These are phyloP conservation scores for Fusarium annulatum DNA, from an alignment of 2,329 filamentous ascomycete species.

Conservation along the genomic window DNA sequence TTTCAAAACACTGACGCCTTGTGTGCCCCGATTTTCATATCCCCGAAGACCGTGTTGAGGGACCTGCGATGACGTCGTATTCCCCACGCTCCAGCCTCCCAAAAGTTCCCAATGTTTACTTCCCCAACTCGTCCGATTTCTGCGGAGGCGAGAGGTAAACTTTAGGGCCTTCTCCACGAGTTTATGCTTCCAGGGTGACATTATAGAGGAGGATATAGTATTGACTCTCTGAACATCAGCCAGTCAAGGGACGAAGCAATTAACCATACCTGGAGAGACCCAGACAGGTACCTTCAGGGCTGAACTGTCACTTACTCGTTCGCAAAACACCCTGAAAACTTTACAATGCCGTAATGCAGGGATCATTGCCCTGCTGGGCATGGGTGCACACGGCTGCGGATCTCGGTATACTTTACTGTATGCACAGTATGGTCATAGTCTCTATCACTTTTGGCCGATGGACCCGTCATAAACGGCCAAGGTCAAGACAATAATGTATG, in stretches of 20 bases:
- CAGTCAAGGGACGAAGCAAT: not conserved
- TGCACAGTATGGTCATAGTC: not conserved
- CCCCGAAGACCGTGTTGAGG: not conserved
- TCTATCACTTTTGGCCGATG: not conserved
- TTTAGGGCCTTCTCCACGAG: conserved; percentile 12
- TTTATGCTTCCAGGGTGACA: not conserved
- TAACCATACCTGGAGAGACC: not conserved
- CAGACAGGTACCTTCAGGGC: not conserved
- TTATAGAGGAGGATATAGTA: not conserved
- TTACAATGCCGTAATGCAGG: conserved; percentile 8
- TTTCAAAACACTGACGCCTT: not conserved
- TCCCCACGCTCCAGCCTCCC: conserved; percentile 34
- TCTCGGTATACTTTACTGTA: conserved; percentile 2
- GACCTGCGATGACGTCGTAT: conserved; percentile 41
- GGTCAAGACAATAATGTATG: not conserved
- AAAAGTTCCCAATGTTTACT: conserved; percentile 21
- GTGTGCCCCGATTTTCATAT: conserved; percentile 33
- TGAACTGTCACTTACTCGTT: not conserved
- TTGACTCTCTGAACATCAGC: not conserved
- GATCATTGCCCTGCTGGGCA: conserved; percentile 6
- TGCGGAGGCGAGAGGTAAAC: conserved; percentile 25
- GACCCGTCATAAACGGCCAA: conserved; percentile 16
- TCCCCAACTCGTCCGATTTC: conserved; percentile 18
- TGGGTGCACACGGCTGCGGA: conserved; percentile 7
- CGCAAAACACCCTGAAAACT: not conserved